Conservation (phyloP, 805 yeast genomes). For the Wickerhamiella hasegawae region DNA sequence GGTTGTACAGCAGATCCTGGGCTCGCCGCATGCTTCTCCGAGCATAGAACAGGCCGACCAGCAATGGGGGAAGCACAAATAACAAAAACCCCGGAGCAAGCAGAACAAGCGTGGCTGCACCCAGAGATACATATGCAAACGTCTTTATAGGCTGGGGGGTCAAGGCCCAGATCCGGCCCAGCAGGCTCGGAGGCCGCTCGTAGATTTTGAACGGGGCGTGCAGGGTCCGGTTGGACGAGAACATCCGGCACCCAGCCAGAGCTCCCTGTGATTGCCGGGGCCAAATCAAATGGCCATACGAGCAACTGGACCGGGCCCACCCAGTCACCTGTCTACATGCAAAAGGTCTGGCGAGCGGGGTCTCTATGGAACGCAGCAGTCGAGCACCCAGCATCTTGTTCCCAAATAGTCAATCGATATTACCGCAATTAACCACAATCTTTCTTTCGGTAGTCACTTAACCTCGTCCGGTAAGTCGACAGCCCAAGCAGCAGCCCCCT, state of each 20-base stretch:
- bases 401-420: too few species aligned
- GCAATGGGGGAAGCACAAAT: conserved; percentile 4
- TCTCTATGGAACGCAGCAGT: too few species aligned
- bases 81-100: conserved; percentile 4
- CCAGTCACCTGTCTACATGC: too few species aligned
- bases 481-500: too few species aligned
- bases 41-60: conserved; percentile 1
- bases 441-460: too few species aligned
- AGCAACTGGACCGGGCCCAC: neutral
- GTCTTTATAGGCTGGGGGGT: conserved; percentile 6
- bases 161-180: neutral
- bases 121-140: conserved; percentile 2
- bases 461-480: too few species aligned
- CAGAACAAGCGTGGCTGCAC: conserved; percentile 1
- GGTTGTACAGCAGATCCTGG: conserved; percentile 1
- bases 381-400: too few species aligned
- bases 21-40: conserved; percentile 1
- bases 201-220: neutral
- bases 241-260: neutral
- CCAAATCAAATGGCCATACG: neutral
- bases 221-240: neutral
- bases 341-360: too few species aligned
- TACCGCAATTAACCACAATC: too few species aligned
- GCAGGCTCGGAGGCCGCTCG: neutral
- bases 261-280: neutral